Base-by-base conservation (phyloP, 2,329 filamentous ascomycete species). In the Fusarium nelsonii region DNA sequence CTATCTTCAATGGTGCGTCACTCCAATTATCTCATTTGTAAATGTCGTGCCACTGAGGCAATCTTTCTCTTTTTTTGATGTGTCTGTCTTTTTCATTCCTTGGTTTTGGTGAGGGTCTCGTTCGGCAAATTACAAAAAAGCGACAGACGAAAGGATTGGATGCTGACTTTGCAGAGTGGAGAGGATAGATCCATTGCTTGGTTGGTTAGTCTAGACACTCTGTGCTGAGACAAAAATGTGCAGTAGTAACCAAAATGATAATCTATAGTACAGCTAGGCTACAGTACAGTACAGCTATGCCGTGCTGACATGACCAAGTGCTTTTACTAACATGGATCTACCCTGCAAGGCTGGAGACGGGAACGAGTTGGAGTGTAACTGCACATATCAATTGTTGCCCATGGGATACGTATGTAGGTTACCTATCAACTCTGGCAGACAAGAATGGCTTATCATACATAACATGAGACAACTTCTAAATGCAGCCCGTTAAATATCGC, bases 61-160 rank as follows among this genome's bases (percentile, higher is more conserved):
- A 37, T 18, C 20, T 34, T 20, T 33, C 6, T 18, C 11, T 37
- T 44, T 32, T 10, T 15, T 36, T 28, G 4, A 5, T 23, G 23
- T 23, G 23, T 23, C 23, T 61, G 56, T 44, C 12, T 37, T 64
- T 59, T 58, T 30, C 20, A 23, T 37, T 34, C 50, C n/a, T 18
- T 41, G 7, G 26, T 18, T n/a, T 52, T 59, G 30, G 23, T 34
- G 30, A 52, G n/a, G 32, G 32, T 16, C 40, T 39, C 18, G 18
- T 43, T 59, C 57, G 36, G 53, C 46, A 65, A 65, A 65, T 65
- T 59, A 65, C 62, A 62, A 62, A 32, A 54, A 32, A 32, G 30
- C 20, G 40, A 28, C 16, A 50, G 23, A 50, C 23, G 16, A 37
- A 26, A 6, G 30, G 26, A 23, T 30, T 32, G 26, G 37, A 36